Base-by-base conservation (phyloP, 2,329 filamentous ascomycete genomes). In the Penicillium sp. region DNA sequence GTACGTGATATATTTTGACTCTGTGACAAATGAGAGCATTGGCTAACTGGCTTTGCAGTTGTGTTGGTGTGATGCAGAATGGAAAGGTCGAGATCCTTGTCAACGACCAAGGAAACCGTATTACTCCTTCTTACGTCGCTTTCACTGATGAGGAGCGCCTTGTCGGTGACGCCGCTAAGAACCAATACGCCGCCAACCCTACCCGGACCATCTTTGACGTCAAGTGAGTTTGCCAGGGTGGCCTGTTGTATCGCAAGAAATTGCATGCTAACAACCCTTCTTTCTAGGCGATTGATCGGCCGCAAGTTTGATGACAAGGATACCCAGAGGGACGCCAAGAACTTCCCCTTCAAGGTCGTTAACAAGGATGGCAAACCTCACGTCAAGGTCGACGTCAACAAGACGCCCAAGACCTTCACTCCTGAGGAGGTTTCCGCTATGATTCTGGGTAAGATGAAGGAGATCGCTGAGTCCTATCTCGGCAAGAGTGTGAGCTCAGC, bases 71-170 rank as follows among this genome's bases (percentile, higher is more conserved):
- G 70, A 95, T 95, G 89, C 86, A 90, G 70, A 87, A 89, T 70
- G 89, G 89, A 71, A 93, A 91, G 75, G 89, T 95, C 61, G 89
- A 95, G 68, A 95, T 95, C 76, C 80, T 95, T 62, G 87, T 88
- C 74, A 95, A 95, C 78, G 89, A 95, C 74, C 89, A 95, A 79
- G 89, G 89, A 79, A 89, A 95, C 82, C 87, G 89, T 77, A 95
- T 95, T 62, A 95, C 89, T 63, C 89, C 89, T 46, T 95, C 89
- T 56, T 95, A 93, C 74, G 89, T 95, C 69, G 89, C 89, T 66
- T 95, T 95, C 74, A 97, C 89, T 72, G 90, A 97, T 64, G 89
- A 96, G 56, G 93, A 97, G 76, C 85, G 93, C 69, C 80, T 98
- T 59, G 89, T 98, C 61, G 93, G 93, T 80, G 93, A 98, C 73